Evolutionary conservation across 192 early-diverging fungal species (phyloP).

Genomic region (Mortierella claussenii): DNA sequence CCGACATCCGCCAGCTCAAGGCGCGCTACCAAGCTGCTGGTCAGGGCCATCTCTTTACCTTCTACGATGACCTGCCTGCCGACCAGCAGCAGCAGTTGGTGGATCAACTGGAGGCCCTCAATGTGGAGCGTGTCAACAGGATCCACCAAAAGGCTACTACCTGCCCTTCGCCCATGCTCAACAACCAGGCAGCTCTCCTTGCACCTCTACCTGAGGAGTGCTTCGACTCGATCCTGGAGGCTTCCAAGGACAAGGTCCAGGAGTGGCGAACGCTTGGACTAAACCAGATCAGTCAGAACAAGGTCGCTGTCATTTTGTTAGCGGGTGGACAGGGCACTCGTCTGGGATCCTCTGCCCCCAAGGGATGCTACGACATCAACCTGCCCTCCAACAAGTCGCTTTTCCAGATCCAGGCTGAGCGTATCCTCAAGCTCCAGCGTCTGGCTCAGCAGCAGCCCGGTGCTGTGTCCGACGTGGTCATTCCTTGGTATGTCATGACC

Average conservation of each 20-base stretch:
- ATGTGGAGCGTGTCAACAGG: constrained; percentile 83
- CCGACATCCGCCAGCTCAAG: constrained; percentile 56
- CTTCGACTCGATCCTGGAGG: constrained; percentile 70
- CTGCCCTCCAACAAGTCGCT: constrained; percentile 89
- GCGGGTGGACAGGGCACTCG: constrained; percentile 93
- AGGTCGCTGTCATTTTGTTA: constrained; percentile 95
- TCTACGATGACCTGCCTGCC: constrained; percentile 75
- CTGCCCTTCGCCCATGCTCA: constrained; percentile 55
- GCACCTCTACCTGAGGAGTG: constrained; percentile 82
- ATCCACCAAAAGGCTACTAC: constrained; percentile 84
- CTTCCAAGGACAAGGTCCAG: constrained; percentile 60
- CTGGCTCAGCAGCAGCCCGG: constrained; percentile 55
- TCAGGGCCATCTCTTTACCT: constrained; percentile 91
- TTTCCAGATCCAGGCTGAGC: constrained; percentile 95
- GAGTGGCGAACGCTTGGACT: constrained; percentile 83
- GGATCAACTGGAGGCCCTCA: constrained; percentile 74
- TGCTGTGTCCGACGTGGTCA: constrained; percentile 63
- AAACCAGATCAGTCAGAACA: constrained; percentile 82
- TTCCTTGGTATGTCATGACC: constrained; percentile 99
- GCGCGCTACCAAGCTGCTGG: constrained; percentile 74
- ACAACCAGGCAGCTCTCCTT: constrained; percentile 53
- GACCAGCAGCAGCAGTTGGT: constrained; percentile 68
- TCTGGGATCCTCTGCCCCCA: constrained; percentile 84
- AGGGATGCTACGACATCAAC: constrained; percentile 95
- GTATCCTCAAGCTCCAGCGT: constrained; percentile 87